A percentile compares a stretch with the other conserved stretches of the same genome.
phyloP scores from a whole-genome alignment of 1,139 yeast genomes.

The Yamadazyma kanchanaburiensis region DNA sequence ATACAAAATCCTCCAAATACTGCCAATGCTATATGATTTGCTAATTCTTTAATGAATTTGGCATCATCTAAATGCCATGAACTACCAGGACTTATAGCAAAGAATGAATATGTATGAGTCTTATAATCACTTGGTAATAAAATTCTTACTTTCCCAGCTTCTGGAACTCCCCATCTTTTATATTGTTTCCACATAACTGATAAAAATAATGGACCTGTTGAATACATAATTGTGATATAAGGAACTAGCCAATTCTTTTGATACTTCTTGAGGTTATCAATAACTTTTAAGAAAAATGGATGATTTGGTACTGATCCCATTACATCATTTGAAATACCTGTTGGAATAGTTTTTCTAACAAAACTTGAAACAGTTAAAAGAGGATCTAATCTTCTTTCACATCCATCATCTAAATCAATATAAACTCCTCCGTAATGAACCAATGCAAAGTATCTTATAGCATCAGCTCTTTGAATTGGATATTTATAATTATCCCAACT shows the following conservation, averaged over 20 bases:
- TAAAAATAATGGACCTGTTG: slow-evolving; percentile 88
- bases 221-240: slow-evolving; percentile 86
- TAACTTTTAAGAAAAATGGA: slow-evolving; percentile 74
- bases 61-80: slow-evolving; percentile 93
- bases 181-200: slow-evolving; percentile 87
- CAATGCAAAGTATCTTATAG: slow-evolving; percentile 83
- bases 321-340: slow-evolving; percentile 90
- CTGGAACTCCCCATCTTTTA: slow-evolving; percentile 73
- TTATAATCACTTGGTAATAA: slow-evolving; percentile 72
- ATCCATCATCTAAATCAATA: slow-evolving; percentile 88
- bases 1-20: slow-evolving; percentile 64
- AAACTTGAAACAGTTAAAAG: slow-evolving; percentile 79
- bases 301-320: slow-evolving; percentile 88
- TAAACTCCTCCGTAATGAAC: slow-evolving; percentile 87
- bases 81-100: slow-evolving; percentile 72
- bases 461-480: slow-evolving; percentile 89
- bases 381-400: slow-evolving; percentile 75
- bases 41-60: slow-evolving; percentile 64
- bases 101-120: slow-evolving; percentile 55
- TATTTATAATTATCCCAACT: slow-evolving; percentile 77
- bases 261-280: slow-evolving; percentile 61
- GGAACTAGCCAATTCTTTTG: slow-evolving; percentile 78
- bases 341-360: slow-evolving; percentile 82
- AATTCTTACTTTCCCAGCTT: slow-evolving; percentile 60
- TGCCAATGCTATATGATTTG: slow-evolving; percentile 66